A percentile compares a stretch with the other conserved stretches of the same genome.
Conservation (phyloP, 495 filamentous ascomycete genomes). For the Penicillium subrubescens region DNA sequence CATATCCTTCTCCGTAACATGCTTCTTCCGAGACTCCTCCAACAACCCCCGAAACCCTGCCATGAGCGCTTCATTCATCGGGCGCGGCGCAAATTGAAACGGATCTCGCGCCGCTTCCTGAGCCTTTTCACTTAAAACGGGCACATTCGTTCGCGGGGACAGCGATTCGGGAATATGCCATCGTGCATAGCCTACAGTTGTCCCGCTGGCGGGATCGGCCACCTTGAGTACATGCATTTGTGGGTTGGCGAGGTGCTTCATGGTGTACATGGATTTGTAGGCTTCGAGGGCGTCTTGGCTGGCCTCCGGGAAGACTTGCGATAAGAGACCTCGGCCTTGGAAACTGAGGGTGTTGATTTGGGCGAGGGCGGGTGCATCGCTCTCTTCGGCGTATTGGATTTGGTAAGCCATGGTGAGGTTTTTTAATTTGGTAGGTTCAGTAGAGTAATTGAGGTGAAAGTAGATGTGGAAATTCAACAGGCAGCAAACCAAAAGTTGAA, state of each 20-base stretch:
- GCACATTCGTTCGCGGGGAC: constrained; percentile 3
- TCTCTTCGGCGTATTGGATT: constrained; percentile 27
- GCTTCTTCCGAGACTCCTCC: constrained; percentile 17
- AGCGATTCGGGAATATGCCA: constrained; percentile 26
- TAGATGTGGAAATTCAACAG: neutral
- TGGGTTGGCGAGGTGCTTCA: constrained; percentile 29
- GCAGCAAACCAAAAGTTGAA: neutral
- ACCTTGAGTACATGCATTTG: constrained; percentile 30
- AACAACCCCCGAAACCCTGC: constrained; percentile 20
- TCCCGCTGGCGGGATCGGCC: constrained; percentile 16
- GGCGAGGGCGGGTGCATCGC: constrained; percentile 22
- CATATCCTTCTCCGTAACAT: constrained; percentile 26
- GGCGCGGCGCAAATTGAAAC: constrained; percentile 17
- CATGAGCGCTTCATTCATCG: constrained; percentile 23
- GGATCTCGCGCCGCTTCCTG: constrained; percentile 18
- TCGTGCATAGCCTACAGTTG: constrained; percentile 23
- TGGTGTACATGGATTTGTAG: constrained; percentile 24
- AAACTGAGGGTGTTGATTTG: constrained; percentile 29
- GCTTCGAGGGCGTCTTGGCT: constrained; percentile 4
- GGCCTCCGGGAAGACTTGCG: constrained; percentile 21
- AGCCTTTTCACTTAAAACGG: constrained; percentile 22
- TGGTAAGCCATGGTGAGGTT: constrained; percentile 14
- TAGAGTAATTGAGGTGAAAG: neutral
- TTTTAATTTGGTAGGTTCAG: neutral
- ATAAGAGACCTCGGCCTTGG: constrained; percentile 10